A percentile compares a stretch with the other conserved stretches of the same genome.
These are phyloP conservation scores for Botrytis elliptica DNA, from an alignment of 2,329 filamentous ascomycete genomes.

Conservation along the genomic window DNA sequence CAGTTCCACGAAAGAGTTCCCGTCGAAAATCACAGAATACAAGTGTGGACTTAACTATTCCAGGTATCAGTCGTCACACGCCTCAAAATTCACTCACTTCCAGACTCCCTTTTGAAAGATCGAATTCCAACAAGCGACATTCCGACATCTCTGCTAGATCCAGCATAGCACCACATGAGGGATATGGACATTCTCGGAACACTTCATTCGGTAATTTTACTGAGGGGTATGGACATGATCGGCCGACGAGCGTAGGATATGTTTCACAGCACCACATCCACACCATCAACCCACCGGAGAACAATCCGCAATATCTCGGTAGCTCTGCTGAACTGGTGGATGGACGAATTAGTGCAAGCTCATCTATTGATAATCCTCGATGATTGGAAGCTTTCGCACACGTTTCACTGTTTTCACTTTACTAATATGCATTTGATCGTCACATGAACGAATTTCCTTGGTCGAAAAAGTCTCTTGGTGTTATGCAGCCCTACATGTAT, in stretches of 20 bases:
- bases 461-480: conserved; percentile 21
- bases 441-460: conserved; percentile 23
- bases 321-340: conserved; percentile 58
- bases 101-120: conserved; percentile 56
- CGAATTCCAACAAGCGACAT: conserved; percentile 51
- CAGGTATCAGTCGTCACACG: conserved; percentile 25
- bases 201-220: conserved; percentile 35
- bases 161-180: conserved; percentile 49
- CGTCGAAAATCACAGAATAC: conserved; percentile 48
- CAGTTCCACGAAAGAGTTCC: conserved; percentile 72
- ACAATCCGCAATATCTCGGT: conserved; percentile 48
- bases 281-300: conserved; percentile 51
- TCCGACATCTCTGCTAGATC: conserved; percentile 53
- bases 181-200: conserved; percentile 42
- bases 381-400: not conserved
- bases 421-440: conserved; percentile 15
- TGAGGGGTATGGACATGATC: conserved; percentile 44
- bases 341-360: conserved; percentile 33
- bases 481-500: conserved; percentile 17
- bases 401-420: conserved; percentile 17
- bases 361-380: conserved; percentile 29
- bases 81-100: conserved; percentile 34
- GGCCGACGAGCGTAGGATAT: conserved; percentile 54
- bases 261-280: conserved; percentile 59
- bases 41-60: conserved; percentile 26